Percentiles rank a stretch among this genome's conserved stretches.
Conservation (phyloP, 202 grass and related monocot species). For the Panicum virgatum region DNA sequence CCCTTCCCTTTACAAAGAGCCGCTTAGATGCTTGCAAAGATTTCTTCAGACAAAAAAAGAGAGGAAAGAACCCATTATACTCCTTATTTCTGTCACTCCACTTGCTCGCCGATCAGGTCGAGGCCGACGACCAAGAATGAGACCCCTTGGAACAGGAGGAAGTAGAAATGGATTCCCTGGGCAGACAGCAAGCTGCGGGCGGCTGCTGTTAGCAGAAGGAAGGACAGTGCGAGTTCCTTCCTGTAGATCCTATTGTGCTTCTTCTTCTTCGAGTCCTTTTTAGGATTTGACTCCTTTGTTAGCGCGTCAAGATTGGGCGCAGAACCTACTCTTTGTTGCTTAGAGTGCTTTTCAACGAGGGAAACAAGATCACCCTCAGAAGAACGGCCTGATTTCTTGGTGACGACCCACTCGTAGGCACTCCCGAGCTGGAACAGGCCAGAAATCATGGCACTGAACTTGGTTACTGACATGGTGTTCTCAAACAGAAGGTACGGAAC, state of each 20-base stretch:
- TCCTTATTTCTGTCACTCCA: slow-evolving; percentile 51
- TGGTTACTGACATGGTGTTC: slow-evolving; percentile 93
- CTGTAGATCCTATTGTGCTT: slow-evolving; percentile 75
- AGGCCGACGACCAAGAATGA: slow-evolving; percentile 86
- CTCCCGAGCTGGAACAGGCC: slow-evolving; percentile 87
- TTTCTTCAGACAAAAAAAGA: slow-evolving; percentile 52
- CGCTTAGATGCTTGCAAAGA: slow-evolving; percentile 44
- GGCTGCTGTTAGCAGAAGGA: slow-evolving; percentile 72
- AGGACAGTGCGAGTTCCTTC: slow-evolving; percentile 71
- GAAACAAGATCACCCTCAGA: slow-evolving; percentile 67
- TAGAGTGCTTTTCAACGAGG: slow-evolving; percentile 57
- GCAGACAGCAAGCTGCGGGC: slow-evolving; percentile 79
- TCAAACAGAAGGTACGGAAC: slow-evolving; percentile 84
- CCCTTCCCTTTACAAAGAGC: slow-evolving; percentile 54
- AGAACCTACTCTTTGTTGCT: slow-evolving; percentile 52
- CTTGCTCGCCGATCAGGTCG: slow-evolving; percentile 86
- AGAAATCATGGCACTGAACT: slow-evolving; percentile 89
- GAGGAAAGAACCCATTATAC: slow-evolving; percentile 20
- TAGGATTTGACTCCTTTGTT: slow-evolving; percentile 44
- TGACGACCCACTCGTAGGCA: slow-evolving; percentile 86
- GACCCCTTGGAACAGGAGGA: slow-evolving; percentile 81
- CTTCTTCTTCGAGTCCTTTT: slow-evolving; percentile 66
- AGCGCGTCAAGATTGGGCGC: slow-evolving; percentile 48
- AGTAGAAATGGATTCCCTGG: slow-evolving; percentile 93
- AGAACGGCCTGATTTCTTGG: slow-evolving; percentile 81